phyloP scores from a whole-genome alignment of 2,329 filamentous ascomycete genomes.

The Fusarium sp. region DNA sequence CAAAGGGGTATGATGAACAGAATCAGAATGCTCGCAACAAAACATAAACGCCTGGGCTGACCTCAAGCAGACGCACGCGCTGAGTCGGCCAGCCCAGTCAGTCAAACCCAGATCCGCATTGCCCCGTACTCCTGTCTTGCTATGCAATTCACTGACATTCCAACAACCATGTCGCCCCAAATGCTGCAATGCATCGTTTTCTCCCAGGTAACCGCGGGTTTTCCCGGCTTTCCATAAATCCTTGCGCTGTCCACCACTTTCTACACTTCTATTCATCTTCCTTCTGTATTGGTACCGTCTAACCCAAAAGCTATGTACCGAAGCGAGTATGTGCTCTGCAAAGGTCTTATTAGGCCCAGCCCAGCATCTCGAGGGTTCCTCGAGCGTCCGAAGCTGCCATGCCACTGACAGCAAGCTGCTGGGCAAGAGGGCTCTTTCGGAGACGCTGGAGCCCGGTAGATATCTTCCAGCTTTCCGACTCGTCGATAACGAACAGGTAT shows the following conservation, averaged over 20 bases:
- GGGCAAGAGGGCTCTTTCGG: constrained; percentile 68
- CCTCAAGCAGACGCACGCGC: neutral
- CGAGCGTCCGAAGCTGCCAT: constrained; percentile 66
- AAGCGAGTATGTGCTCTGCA: constrained; percentile 33
- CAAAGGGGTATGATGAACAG: constrained; percentile 44
- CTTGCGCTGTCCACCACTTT: constrained; percentile 15
- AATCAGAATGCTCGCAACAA: constrained; percentile 45
- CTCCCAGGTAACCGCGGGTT: constrained; percentile 30
- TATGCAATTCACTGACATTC: constrained; percentile 47
- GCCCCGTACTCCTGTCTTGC: constrained; percentile 45
- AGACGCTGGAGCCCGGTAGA: constrained; percentile 69
- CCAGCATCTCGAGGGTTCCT: constrained; percentile 66
- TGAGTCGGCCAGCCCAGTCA: constrained; percentile 28
- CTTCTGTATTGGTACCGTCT: constrained; percentile 33
- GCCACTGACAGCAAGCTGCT: constrained; percentile 67
- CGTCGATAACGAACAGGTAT: constrained; percentile 71
- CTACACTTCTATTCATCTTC: constrained; percentile 18
- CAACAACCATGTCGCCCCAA: constrained; percentile 44
- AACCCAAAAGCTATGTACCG: constrained; percentile 41
- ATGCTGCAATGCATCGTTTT: constrained; percentile 40
- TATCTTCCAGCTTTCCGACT: constrained; percentile 76
- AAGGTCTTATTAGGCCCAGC: constrained; percentile 55
- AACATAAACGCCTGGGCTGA: constrained; percentile 36
- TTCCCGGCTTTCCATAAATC: constrained; percentile 32
- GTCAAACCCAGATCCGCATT: constrained; percentile 35